Base-by-base conservation (phyloP, 169 alveolate genomes). In the Plasmodium malariae region DNA sequence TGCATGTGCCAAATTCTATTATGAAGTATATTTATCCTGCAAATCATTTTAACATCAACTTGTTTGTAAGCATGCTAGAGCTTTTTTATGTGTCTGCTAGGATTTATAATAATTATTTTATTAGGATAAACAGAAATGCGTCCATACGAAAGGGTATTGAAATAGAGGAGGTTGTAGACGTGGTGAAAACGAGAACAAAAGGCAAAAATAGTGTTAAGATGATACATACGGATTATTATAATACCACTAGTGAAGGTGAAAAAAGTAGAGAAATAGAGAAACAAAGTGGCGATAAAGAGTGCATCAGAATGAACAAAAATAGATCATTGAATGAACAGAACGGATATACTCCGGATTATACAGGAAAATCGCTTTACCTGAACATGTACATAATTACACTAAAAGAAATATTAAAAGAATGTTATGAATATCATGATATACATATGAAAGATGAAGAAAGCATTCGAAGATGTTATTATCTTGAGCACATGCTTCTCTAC, bases 361-460 rank as follows among this genome's bases (percentile, higher is more conserved):
- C n/a, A n/a, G n/a, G n/a, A 5, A 48, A 48, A 2, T 1, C 3
- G 3, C n/a, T 48, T 48, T 12, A 5, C 37, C 26, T 78, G 4
- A 30, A 36, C 60, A n/a, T 83, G 12, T 83, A 83, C 26, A 32
- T 83, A 12, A 51, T 11, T 21, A 83, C 91, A 1, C 26, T 83
- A 72, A 83, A 67, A 24, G 91, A 70, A 9, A 12, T 67, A 19
- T 32, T 83, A 55, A 67, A 67, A 9, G 91, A 83, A 24, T 83
- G 91, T 59, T 83, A 83, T 55, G 65, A 49, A 3, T 24, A 57
- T 12, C 91, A 83, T 43, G n/a, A 48, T 32, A 14, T 51, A 9
- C 54, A 83, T 48, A 83, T 83, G 91, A 51, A 83, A 36, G 49
- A 83, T 28, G 45, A 43, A 51, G 83, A 83, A 34, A 65, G 60